A percentile compares a stretch with the other conserved stretches of the same genome.
Evolutionary conservation across 2,329 filamentous ascomycete species (phyloP).

Genomic region (Pestalotiopsis sp.): DNA sequence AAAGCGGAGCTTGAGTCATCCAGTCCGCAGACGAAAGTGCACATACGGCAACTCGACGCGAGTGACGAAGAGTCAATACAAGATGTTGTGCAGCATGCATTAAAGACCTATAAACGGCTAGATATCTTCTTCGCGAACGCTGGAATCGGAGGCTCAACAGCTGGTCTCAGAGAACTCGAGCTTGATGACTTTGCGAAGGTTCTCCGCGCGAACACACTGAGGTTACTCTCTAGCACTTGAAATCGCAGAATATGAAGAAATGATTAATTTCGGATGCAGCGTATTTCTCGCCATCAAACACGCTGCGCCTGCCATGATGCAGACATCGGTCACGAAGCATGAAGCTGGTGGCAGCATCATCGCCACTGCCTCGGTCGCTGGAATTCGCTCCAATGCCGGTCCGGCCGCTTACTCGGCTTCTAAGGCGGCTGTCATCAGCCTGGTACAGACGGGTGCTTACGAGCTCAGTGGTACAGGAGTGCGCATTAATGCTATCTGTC

Average conservation of each 20-base stretch:
- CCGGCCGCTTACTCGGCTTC: slow-evolving; percentile 86
- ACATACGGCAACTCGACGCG: slow-evolving; percentile 78
- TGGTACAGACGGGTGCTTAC: slow-evolving; percentile 84
- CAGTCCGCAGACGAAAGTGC: slow-evolving; percentile 74
- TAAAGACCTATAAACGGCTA: slow-evolving; percentile 75
- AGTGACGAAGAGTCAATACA: slow-evolving; percentile 75
- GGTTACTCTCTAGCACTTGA: slow-evolving; percentile 48
- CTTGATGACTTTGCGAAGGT: slow-evolving; percentile 77
- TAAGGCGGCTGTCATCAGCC: slow-evolving; percentile 88
- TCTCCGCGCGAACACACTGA: slow-evolving; percentile 76
- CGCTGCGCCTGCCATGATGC: slow-evolving; percentile 80
- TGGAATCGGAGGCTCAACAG: slow-evolving; percentile 69
- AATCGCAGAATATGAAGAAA: background rate
- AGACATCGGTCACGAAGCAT: slow-evolving; percentile 70
- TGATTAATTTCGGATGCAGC: slow-evolving; percentile 39
- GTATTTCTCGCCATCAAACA: slow-evolving; percentile 91
- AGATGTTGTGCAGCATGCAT: slow-evolving; percentile 74
- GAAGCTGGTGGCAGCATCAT: slow-evolving; percentile 79
- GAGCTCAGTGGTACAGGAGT: slow-evolving; percentile 83
- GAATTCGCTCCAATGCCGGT: slow-evolving; percentile 86
- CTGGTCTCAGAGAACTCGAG: slow-evolving; percentile 66
- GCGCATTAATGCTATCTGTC: slow-evolving; percentile 88
- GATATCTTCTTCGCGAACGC: slow-evolving; percentile 97
- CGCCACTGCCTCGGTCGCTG: slow-evolving; percentile 84
- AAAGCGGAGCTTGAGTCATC: slow-evolving; percentile 70